Base-by-base conservation (phyloP, 2,329 filamentous ascomycete species). In the Fusarium falciforme region DNA sequence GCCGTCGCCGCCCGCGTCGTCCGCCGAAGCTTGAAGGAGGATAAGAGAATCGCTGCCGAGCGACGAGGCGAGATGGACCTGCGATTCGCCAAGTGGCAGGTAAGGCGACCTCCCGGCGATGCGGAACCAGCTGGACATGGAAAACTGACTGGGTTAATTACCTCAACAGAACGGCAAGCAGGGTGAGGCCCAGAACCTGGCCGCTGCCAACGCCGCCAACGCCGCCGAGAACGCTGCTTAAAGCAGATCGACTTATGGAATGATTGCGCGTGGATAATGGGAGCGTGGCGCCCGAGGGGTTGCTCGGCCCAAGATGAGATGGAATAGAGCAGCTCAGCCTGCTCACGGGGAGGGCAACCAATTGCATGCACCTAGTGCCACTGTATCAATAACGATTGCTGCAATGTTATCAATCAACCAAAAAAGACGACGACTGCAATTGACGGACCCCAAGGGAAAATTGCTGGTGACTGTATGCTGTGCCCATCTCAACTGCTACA, bases 11-110 rank as follows among this genome's bases (percentile, higher is more conserved):
- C 95, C 86, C 95, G 95, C 86, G 93, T 94, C 83, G 94, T 99
- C 85, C 96, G 97, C 88, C 93, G 94, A 85, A 97, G 95, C 84
- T 90, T 99, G 85, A 98, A 98, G 90, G 96, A 99, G 83, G 94
- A 96, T 68, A 93, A 95, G 89, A 92, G 96, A 87, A 85, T 98
- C 78, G 84, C 84, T 78, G 95, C 95, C 76, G 96, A 98, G 91
- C 93, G 94, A 83, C 92, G 96, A 84, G 95, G 95, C 82, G 91
- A 95, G 85, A 93, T 92, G 86, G 96, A 98, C 65, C 86, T 99
- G 80, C 92, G 92, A 85, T 97, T 98, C 82, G 89, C 94, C 78
- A 97, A 96, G 90, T 99, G 96, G 96, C 89, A 94, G 91, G 96
- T 99, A 87, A 73, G 83, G 78, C 55, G 29, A 72, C 58, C 47